These are phyloP conservation scores for Hymenoscyphus albidus DNA, from an alignment of 2,329 filamentous ascomycete species.

Conservation along the genomic window DNA sequence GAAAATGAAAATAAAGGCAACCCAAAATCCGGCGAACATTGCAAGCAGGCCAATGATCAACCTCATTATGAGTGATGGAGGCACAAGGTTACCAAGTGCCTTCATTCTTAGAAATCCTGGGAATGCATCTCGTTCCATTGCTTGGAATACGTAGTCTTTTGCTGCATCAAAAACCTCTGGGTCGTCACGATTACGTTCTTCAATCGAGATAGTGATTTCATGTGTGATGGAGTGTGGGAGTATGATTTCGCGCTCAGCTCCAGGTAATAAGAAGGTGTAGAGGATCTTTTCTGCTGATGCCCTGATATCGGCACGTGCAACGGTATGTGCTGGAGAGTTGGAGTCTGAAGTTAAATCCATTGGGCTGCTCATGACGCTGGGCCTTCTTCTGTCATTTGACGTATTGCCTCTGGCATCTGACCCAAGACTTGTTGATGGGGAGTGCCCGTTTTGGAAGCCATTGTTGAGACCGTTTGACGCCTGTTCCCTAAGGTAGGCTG, in stretches of 20 bases:
- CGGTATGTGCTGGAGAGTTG: constrained; percentile 76
- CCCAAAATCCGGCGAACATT: constrained; percentile 92
- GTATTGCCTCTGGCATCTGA: constrained; percentile 45
- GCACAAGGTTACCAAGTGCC: constrained; percentile 91
- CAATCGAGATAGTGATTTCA: constrained; percentile 82
- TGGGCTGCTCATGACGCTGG: constrained; percentile 58
- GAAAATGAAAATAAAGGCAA: constrained; percentile 89
- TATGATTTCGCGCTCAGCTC: constrained; percentile 94
- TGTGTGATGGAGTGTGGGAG: constrained; percentile 83
- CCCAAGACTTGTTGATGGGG: constrained; percentile 44
- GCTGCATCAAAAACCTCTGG: constrained; percentile 96
- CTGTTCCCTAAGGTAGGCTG: constrained; percentile 76
- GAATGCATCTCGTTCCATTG: constrained; percentile 99
- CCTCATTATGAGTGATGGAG: constrained; percentile 80
- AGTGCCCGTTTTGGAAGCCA: constrained; percentile 49
- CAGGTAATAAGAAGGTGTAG: constrained; percentile 93
- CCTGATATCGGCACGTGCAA: constrained; percentile 84
- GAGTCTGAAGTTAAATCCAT: constrained; percentile 67
- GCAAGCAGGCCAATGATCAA: constrained; percentile 79
- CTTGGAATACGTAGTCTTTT: constrained; percentile 99
- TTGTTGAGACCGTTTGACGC: constrained; percentile 47
- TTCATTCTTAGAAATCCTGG: constrained; percentile 94
- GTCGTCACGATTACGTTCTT: constrained; percentile 87
- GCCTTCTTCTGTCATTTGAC: constrained; percentile 43
- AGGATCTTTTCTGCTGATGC: constrained; percentile 96